phyloP scores from a whole-genome alignment of 2,329 filamentous ascomycete genomes.

The Aspergillus fumigatiaffinis region DNA sequence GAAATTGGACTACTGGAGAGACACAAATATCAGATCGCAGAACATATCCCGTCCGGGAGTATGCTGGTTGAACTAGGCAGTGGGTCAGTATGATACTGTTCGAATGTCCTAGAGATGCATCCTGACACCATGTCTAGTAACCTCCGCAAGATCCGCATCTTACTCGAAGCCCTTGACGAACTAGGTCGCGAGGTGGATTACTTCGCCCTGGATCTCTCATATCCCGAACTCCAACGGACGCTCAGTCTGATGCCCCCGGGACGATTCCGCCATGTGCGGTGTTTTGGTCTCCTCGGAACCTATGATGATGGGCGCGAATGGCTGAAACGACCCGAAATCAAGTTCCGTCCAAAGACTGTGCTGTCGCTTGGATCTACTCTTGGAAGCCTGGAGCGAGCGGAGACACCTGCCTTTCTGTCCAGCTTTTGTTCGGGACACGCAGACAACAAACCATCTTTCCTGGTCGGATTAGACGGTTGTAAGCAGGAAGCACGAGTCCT shows the following conservation, averaged over 20 bases:
- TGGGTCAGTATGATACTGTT: constrained; percentile 1
- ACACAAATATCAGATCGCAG: constrained; percentile 4
- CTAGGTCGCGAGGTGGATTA: constrained; percentile 73
- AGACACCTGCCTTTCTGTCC: constrained; percentile 5
- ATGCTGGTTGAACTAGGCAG: constrained; percentile 12
- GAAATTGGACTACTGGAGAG: constrained; percentile 4
- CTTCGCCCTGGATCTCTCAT: constrained; percentile 78
- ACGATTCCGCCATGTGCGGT: constrained; percentile 65
- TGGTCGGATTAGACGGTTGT: constrained; percentile 10
- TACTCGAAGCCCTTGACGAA: constrained; percentile 73
- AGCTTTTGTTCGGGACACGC: background rate
- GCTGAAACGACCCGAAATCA: constrained; percentile 62
- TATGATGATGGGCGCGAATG: constrained; percentile 82
- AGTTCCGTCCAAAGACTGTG: constrained; percentile 4
- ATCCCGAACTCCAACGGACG: constrained; percentile 71
- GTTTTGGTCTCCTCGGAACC: constrained; percentile 74
- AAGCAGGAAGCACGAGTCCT: constrained; percentile 68
- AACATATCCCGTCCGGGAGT: constrained; percentile 1
- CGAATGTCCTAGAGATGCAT: constrained; percentile 43
- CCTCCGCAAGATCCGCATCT: constrained; percentile 78
- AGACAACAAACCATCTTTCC: background rate
- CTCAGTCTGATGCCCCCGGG: constrained; percentile 55
- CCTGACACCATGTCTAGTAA: constrained; percentile 1
- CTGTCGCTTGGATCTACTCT: constrained; percentile 10
- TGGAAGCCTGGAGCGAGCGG: constrained; percentile 6